A percentile compares a stretch with the other conserved stretches of the same genome.
phyloP scores from a whole-genome alignment of 441 rosid genomes.

The Francoa sonchifolia region DNA sequence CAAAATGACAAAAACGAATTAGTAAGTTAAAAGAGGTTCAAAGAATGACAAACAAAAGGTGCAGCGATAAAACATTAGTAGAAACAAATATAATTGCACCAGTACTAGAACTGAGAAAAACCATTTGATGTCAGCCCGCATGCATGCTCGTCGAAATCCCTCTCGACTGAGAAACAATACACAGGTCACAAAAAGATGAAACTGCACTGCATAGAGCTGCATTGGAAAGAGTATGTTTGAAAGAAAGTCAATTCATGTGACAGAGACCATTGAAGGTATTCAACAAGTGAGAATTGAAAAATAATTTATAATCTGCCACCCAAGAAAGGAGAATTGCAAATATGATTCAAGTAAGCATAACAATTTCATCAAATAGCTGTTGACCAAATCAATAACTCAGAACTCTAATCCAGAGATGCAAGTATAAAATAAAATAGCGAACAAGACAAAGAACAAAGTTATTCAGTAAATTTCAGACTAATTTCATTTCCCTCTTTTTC shows the following conservation, averaged over 20 bases:
- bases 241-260: not conserved
- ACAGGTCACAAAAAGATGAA: conserved; percentile 84
- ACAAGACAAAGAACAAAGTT: too few species aligned
- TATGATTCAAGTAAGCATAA: too few species aligned
- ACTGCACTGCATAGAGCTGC: conserved; percentile 81
- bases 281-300: not conserved
- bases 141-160: conserved; percentile 88
- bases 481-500: too few species aligned
- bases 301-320: too few species aligned
- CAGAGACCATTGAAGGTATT: not conserved
- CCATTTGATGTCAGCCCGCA: conserved; percentile 71
- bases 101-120: conserved; percentile 11
- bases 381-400: too few species aligned
- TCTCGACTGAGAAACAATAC: conserved; percentile 87
- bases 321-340: not conserved
- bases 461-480: too few species aligned
- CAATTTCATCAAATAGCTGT: too few species aligned
- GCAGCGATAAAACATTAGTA: not conserved
- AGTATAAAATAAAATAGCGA: too few species aligned
- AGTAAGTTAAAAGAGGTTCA: too few species aligned
- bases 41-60: too few species aligned
- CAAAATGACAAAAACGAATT: too few species aligned
- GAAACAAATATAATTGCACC: not conserved
- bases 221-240: conserved; percentile 6
- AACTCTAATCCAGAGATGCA: too few species aligned